A percentile compares a stretch with the other conserved stretches of the same genome.
Evolutionary conservation across 768 basidiomycete species (phyloP).

Genomic region (Panellus pusillus): DNA sequence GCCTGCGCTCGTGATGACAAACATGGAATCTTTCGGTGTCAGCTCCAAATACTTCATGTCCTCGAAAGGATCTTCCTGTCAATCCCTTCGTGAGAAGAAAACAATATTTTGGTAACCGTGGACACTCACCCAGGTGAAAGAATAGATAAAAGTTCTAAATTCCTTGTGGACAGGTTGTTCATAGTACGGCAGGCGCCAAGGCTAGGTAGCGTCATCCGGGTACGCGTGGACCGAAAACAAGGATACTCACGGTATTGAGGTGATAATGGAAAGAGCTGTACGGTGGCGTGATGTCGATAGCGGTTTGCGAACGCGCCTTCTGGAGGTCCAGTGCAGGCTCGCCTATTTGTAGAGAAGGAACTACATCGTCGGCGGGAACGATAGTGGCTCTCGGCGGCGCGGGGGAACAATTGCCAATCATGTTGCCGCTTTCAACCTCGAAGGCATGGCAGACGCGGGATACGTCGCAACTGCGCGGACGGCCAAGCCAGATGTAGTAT

Average conservation of each 20-base stretch:
- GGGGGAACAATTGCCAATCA: constrained; percentile 51
- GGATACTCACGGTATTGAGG: constrained; percentile 40
- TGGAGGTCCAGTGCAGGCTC: constrained; percentile 33
- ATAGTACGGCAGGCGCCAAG: constrained; percentile 71
- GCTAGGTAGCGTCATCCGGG: constrained; percentile 28
- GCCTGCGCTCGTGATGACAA: constrained; percentile 76
- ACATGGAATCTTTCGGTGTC: constrained; percentile 59
- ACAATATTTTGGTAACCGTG: background rate
- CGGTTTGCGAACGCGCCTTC: constrained; percentile 20
- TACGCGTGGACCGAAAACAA: constrained; percentile 1
- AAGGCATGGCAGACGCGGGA: constrained; percentile 57
- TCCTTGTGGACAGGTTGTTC: constrained; percentile 70
- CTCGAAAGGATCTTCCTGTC: constrained; percentile 69
- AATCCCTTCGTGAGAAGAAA: background rate
- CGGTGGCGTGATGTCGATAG: constrained; percentile 53
- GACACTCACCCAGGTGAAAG: constrained; percentile 55
- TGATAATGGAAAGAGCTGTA: constrained; percentile 68
- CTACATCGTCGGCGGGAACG: constrained; percentile 29
- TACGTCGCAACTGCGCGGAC: constrained; percentile 61
- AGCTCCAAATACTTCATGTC: constrained; percentile 67
- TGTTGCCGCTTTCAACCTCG: constrained; percentile 63
- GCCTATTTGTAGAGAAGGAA: constrained; percentile 44
- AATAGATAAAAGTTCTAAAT: constrained; percentile 62
- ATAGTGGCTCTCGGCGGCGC: constrained; percentile 32
- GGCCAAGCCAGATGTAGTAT: constrained; percentile 77